A percentile compares a stretch with the other conserved stretches of the same genome.
These are phyloP conservation scores for Phaseolus coccineus DNA, from an alignment of 331 rosid species.

Conservation along the genomic window DNA sequence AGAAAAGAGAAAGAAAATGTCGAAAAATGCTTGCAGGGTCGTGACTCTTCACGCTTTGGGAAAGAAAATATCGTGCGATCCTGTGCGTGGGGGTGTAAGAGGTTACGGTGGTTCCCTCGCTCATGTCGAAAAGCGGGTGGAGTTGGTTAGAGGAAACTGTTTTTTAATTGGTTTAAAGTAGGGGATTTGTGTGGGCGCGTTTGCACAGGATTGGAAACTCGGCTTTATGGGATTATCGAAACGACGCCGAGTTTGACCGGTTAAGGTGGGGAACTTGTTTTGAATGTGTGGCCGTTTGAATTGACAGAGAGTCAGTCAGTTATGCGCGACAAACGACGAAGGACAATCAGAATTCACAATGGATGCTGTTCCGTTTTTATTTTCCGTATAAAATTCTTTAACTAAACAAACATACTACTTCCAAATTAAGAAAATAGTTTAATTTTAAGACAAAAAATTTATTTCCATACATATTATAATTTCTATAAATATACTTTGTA, in stretches of 20 bases:
- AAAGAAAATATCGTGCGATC: conserved; percentile 27
- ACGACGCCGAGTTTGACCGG: conserved; percentile 55
- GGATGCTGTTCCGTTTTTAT: neutral
- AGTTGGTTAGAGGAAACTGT: neutral
- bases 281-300: conserved; percentile 34
- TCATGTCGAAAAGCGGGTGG: neutral
- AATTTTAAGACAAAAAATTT: too few relatives aligned
- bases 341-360: neutral
- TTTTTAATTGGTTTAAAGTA: neutral
- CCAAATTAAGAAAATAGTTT: neutral
- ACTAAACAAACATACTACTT: neutral
- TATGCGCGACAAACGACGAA: neutral
- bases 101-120: neutral
- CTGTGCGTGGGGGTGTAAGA: neutral
- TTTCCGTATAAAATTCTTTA: neutral
- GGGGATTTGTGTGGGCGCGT: neutral
- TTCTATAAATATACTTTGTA: too few relatives aligned
- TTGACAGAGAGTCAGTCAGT: conserved; percentile 38
- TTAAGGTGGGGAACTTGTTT: conserved; percentile 30
- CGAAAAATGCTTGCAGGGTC: conserved; percentile 39
- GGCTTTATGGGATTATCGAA: neutral
- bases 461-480: too few relatives aligned
- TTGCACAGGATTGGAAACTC: neutral
- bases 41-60: conserved; percentile 18
- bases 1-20: conserved; percentile 11